These are phyloP conservation scores for Syzygium malaccense DNA, from an alignment of 441 rosid species.

Conservation along the genomic window DNA sequence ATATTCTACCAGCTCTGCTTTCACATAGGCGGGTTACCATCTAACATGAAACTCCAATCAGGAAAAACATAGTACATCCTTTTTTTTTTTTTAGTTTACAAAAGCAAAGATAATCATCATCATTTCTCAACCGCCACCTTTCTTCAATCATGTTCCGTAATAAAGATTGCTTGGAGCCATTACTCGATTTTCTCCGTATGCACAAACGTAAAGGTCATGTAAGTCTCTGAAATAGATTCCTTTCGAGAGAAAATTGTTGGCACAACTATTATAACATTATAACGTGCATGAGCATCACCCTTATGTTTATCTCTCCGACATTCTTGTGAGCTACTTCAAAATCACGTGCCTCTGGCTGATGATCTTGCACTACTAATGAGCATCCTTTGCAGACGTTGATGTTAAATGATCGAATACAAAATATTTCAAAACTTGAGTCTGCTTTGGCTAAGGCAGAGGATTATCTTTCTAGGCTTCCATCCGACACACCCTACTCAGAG, in stretches of 20 bases:
- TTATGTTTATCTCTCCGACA: neutral
- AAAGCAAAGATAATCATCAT: neutral
- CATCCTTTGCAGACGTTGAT: constrained; percentile 52
- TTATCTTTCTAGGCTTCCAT: constrained; percentile 63
- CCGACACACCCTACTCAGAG: constrained; percentile 59
- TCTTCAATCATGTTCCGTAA: constrained; percentile 88
- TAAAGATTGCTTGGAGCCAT: constrained; percentile 84
- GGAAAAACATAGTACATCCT: neutral
- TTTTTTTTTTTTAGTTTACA: neutral
- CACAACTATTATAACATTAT: neutral
- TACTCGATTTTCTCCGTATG: constrained; percentile 68
- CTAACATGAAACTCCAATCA: neutral
- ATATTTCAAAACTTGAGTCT: constrained; percentile 49
- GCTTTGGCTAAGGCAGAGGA: constrained; percentile 80
- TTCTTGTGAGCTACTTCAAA: neutral
- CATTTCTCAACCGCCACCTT: constrained; percentile 91
- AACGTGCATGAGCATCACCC: neutral
- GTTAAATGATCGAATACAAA: constrained; percentile 84
- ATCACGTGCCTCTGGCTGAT: neutral
- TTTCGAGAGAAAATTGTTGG: neutral
- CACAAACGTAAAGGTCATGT: constrained; percentile 82
- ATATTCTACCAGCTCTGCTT: neutral
- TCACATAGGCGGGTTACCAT: neutral
- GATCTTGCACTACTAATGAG: constrained; percentile 3
- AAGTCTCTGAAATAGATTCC: constrained; percentile 19